These are phyloP conservation scores for Gossypium raimondii DNA, from an alignment of 345 rosid species.

Conservation along the genomic window DNA sequence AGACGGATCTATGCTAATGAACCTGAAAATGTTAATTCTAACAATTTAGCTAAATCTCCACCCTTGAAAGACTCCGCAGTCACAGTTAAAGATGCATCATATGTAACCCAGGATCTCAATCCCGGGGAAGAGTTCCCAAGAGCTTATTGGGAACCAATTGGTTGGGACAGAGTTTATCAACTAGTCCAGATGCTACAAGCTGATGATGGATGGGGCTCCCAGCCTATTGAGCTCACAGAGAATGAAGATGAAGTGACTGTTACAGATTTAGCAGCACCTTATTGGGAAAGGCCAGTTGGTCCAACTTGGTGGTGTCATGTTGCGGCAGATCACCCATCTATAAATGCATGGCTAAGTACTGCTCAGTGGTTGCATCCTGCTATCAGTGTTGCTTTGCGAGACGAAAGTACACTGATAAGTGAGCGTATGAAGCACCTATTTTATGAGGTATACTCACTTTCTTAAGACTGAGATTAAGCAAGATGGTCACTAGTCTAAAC, in stretches of 20 bases:
- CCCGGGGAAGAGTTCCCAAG: slow-evolving; percentile 23
- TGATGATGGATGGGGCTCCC: slow-evolving; percentile 34
- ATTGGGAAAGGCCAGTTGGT: slow-evolving; percentile 52
- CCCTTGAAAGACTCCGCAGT: not conserved
- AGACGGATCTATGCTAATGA: not conserved
- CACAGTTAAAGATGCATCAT: slow-evolving; percentile 1
- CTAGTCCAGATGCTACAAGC: slow-evolving; percentile 45
- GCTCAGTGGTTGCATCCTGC: slow-evolving; percentile 65
- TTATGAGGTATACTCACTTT: slow-evolving; percentile 41
- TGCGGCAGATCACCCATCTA: slow-evolving; percentile 38
- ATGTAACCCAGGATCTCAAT: not conserved
- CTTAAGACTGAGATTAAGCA: not conserved
- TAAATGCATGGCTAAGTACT: slow-evolving; percentile 42
- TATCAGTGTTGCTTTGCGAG: slow-evolving; percentile 41
- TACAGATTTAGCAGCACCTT: slow-evolving; percentile 55
- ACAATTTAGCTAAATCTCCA: slow-evolving; percentile 10
- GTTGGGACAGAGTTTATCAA: slow-evolving; percentile 52
- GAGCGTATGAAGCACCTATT: slow-evolving; percentile 63
- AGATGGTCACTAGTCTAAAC: not conserved
- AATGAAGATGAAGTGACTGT: slow-evolving; percentile 41
- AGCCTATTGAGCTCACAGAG: slow-evolving; percentile 21
- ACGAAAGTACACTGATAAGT: slow-evolving; percentile 55
- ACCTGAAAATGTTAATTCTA: not conserved
- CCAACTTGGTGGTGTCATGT: slow-evolving; percentile 76
- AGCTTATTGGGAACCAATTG: slow-evolving; percentile 48